phyloP scores from a whole-genome alignment of 1,284 basidiomycete species.

The Boletus semigastroideus region DNA sequence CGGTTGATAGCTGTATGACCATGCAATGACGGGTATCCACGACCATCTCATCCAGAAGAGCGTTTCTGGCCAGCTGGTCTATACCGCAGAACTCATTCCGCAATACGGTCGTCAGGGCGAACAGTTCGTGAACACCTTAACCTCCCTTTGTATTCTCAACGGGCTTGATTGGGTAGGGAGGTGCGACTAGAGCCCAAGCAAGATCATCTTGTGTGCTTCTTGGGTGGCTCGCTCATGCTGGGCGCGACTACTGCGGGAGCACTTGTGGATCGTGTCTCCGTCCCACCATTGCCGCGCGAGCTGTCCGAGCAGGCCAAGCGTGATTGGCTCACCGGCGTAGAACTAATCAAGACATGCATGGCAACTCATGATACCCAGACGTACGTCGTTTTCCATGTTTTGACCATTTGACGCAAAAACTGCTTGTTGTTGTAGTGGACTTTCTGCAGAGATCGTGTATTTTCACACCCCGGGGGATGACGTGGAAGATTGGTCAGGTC shows the following conservation, averaged over 20 bases:
- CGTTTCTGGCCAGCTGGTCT: constrained; percentile 58
- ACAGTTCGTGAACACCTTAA: constrained; percentile 41
- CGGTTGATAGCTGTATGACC: constrained; percentile 74
- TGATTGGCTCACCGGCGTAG: constrained; percentile 83
- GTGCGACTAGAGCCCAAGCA: constrained; percentile 85
- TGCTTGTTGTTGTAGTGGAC: constrained; percentile 49
- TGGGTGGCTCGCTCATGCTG: constrained; percentile 89
- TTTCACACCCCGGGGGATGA: constrained; percentile 62
- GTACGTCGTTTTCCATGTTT: constrained; percentile 42
- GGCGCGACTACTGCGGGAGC: constrained; percentile 77
- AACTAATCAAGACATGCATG: constrained; percentile 86
- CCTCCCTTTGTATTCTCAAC: constrained; percentile 8
- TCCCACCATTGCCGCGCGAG: constrained; percentile 59
- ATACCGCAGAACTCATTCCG: constrained; percentile 81
- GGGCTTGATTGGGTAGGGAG: constrained; percentile 38
- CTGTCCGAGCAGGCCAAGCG: constrained; percentile 58
- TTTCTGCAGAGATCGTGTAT: constrained; percentile 83
- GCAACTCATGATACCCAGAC: constrained; percentile 85
- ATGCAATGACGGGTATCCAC: constrained; percentile 82
- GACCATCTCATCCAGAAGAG: constrained; percentile 70
- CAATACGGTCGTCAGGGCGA: constrained; percentile 45
- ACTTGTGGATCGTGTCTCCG: constrained; percentile 45
- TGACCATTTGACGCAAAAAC: neutral
- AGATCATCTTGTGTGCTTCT: constrained; percentile 95
- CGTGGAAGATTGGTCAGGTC: constrained; percentile 35